Base-by-base conservation (phyloP, 805 yeast genomes). In the Danielia oregonensis region DNA sequence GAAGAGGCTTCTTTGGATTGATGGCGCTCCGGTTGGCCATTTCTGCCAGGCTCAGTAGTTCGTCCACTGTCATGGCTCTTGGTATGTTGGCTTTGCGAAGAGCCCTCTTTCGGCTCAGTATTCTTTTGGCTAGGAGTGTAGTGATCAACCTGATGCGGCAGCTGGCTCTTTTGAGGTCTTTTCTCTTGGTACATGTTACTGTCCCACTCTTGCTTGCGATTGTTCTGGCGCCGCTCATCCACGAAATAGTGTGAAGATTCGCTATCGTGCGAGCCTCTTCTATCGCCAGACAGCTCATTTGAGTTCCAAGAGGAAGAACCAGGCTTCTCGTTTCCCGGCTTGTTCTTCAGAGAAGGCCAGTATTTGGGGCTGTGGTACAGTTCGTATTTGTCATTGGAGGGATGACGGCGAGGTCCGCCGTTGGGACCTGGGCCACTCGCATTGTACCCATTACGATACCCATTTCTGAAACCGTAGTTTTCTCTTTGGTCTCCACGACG, bases 341-440 rank as follows among this genome's bases (percentile, higher is more conserved):
- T 23, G 16, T 14, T 10, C 28, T 30, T 30, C 17, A 14, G 17
- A 4, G 28, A 18, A 7, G 47, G 42, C 19, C 46, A 24, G 25
- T 39, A 42, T 29, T 42, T 44, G 37, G 40, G 36, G n/a, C 49
- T 47, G 15, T 32, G 44, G 40, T 35, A 36, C 40, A 29, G 36
- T 26, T 40, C 39, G 17, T 42, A 39, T 31, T 29, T 35, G 17
- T 25, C 24, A 11, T 18, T 19, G 12, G 30, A 16, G 14, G 29
- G 32, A 6, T 43, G 43, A 9, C 39, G 36, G 16, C 16, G 9
- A 4, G 31, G 12, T 4, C 4, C n/a, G n/a, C 17, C 31, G 14
- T 26, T 22, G 17, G 28, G 35, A 8, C 13, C 11, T 6, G 37
- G 12, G 14, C 30, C 43, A 18, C 14, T 12, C 9, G 27, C 25